Evolutionary conservation across 345 rosid species (phyloP), one percentile per base, ranked within the genome.

Genomic region (Cardamine occulta): DNA sequence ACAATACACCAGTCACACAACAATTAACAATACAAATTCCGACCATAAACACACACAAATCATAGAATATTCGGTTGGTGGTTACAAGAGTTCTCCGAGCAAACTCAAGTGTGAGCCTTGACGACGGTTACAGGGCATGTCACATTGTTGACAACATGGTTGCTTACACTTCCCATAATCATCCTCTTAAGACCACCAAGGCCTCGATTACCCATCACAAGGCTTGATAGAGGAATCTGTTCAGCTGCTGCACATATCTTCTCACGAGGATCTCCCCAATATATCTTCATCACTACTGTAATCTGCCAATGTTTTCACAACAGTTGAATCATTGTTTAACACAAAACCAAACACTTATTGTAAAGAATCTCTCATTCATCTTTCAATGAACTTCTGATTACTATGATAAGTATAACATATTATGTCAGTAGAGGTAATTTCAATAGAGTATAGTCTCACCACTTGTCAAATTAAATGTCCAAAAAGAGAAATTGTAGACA

Each of bases 221-320:
- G 82, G 77, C 86, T 88, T 66, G 84, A 86, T 39, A 91, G 82
- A 64, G 93, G 97, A 70, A 89, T 80, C 56, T 82, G 77, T 31
- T 91, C 96, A 15, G 84, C 87, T 2, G 97, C 96, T 81, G 86
- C 93, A 42, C 90, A 86, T 12, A 91, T 76, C 90, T 88, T 89
- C 80, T 91, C 97, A 23, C 93, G 91, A 66, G 96, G 67, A 77
- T 91, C 97, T 57, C 97, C 97, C 96, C 96, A 89, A 18, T 84
- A 89, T 69, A 91, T 79, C 91, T 89, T 91, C 86, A 85, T 65
- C 45, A 88, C 69, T 75, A 89, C 90, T 47, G 66, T 77, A 45
- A 82, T 39, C 85, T 81, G 69, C 65, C 5, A 48, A 57, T 47
- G 67, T 61, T 64, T 68, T 29, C 73, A 56, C 21, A 82, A 53